These are phyloP conservation scores for Gastrolobium bilobum DNA, from an alignment of 306 rosid genomes.

Conservation along the genomic window DNA sequence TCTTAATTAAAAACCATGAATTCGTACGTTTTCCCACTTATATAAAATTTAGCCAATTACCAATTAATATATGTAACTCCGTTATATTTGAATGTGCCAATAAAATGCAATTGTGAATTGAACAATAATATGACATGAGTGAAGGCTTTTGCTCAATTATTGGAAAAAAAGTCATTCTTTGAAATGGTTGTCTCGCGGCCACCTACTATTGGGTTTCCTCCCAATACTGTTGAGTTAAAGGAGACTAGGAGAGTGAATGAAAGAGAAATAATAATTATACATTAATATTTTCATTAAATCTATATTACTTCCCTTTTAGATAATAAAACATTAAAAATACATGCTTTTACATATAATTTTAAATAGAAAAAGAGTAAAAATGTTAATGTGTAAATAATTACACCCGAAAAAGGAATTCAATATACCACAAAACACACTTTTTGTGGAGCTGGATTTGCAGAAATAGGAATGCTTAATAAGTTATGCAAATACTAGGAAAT, in stretches of 20 bases:
- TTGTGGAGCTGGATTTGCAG: constrained; percentile 3
- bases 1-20: no score
- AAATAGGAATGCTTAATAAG: neutral
- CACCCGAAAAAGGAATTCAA: neutral
- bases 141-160: constrained; percentile 46
- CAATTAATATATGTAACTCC: no score
- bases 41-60: no score
- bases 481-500: neutral
- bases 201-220: constrained; percentile 35
- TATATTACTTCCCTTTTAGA: no score
- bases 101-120: constrained; percentile 1
- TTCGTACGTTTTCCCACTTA: no score
- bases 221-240: constrained; percentile 23
- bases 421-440: constrained; percentile 19
- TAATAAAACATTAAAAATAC: no score
- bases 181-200: constrained; percentile 45
- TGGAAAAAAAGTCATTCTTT: constrained; percentile 38
- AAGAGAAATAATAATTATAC: constrained; percentile 1
- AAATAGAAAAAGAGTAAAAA: no score
- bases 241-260: neutral
- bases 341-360: no score
- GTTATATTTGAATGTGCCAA: no score
- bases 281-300: no score
- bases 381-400: no score
- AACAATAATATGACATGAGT: constrained; percentile 25